These are phyloP conservation scores for Daldinia concentrica DNA, from an alignment of 495 filamentous ascomycete species.

Conservation along the genomic window DNA sequence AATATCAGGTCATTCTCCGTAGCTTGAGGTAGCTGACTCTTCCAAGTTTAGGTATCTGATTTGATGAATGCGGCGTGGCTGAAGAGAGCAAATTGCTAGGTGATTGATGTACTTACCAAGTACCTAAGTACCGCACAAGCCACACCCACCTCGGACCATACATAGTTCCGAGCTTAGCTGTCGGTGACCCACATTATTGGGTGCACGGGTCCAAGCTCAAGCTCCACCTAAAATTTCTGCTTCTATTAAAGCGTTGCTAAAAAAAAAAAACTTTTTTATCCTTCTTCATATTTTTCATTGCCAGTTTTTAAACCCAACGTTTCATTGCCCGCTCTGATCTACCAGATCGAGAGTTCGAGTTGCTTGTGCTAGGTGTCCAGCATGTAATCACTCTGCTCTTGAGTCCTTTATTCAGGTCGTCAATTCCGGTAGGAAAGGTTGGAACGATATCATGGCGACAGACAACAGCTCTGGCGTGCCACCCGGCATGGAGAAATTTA, in stretches of 20 bases:
- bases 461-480: slow-evolving; percentile 29
- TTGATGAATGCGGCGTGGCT: neutral
- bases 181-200: neutral
- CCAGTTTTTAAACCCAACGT: slow-evolving; percentile 2
- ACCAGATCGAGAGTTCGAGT: neutral
- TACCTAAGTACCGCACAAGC: neutral
- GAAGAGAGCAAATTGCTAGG: neutral
- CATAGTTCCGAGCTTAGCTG: neutral
- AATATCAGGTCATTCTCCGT: neutral
- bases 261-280: slow-evolving; percentile 18
- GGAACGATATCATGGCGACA: slow-evolving; percentile 33
- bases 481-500: slow-evolving; percentile 67
- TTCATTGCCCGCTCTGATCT: slow-evolving; percentile 9
- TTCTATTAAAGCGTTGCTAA: slow-evolving; percentile 19
- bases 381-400: slow-evolving; percentile 28
- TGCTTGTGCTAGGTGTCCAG: neutral
- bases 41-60: neutral
- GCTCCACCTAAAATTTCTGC: slow-evolving; percentile 36
- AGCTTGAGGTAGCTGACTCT: neutral
- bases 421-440: slow-evolving; percentile 18
- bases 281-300: slow-evolving; percentile 5
- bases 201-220: slow-evolving; percentile 9
- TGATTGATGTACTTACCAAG: neutral
- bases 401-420: slow-evolving; percentile 22
- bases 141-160: neutral